Conservation (phyloP, 257 asterid genomes). For the Solanum gandarillasii region DNA sequence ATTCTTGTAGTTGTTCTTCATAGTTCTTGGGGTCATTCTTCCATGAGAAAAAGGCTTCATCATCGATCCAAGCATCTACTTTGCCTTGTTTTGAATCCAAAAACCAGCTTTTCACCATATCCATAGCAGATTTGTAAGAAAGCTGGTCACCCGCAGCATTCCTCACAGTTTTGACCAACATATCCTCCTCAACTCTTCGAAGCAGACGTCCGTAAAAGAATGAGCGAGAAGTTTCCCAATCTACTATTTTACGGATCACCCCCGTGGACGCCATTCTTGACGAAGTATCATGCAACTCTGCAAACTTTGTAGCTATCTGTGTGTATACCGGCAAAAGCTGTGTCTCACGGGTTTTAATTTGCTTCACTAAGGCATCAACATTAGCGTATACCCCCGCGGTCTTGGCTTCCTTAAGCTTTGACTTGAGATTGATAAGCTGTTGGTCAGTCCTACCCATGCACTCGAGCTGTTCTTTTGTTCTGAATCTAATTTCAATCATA, state of each 20-base stretch:
- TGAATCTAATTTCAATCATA: conserved; percentile 77
- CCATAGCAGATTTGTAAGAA: conserved; percentile 47
- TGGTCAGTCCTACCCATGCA: conserved; percentile 95
- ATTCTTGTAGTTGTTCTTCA: conserved; percentile 51
- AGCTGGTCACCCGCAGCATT: conserved; percentile 78
- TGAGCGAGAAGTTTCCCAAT: conserved; percentile 62
- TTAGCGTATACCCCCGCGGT: conserved; percentile 9
- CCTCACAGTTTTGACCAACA: conserved; percentile 47
- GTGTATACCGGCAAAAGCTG: conserved; percentile 82
- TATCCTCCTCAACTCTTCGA: conserved; percentile 74
- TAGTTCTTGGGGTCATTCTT: conserved; percentile 57
- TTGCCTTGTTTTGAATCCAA: conserved; percentile 40
- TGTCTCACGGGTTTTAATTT: conserved; percentile 67
- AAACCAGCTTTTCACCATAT: conserved; percentile 63
- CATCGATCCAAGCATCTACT: conserved; percentile 59
- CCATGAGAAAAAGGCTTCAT: conserved; percentile 69
- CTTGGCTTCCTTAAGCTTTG: conserved; percentile 40
- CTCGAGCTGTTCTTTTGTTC: conserved; percentile 63
- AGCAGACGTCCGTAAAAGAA: conserved; percentile 64
- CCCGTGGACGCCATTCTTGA: conserved; percentile 93
- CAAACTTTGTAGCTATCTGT: conserved; percentile 89
- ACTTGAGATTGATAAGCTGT: conserved; percentile 48
- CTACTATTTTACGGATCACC: conserved; percentile 68
- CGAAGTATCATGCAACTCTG: conserved; percentile 90
- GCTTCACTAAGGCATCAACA: conserved; percentile 31